Base-by-base conservation (phyloP, 371 early-diverging fungal species). In the Rhizomucor miehei region DNA sequence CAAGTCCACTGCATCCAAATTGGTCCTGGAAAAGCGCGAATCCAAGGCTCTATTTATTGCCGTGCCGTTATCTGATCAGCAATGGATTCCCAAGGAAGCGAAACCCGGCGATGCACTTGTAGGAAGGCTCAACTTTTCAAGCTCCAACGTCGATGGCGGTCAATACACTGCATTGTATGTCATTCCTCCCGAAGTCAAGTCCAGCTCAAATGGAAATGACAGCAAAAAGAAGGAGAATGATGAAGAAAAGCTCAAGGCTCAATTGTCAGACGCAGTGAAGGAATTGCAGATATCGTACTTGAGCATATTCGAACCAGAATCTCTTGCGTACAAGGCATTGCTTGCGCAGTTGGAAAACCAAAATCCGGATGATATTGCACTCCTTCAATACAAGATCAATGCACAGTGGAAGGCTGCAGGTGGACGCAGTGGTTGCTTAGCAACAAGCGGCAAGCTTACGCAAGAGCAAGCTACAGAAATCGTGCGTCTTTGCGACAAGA, bases 201-300 rank as follows among this genome's bases (percentile, higher is more conserved):
- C 66, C 50, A 57, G 64, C 36, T 61, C 63, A 50, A 63, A 65
- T 20, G 52, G 45, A 38, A 71, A 73, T 52, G 73, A 70, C 14
- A 71, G 20, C 9, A 41, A 37, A 8, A 45, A 51, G 13, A 44
- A 52, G 13, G 52, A 51, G 2, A 56, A 59, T 14, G 71, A 71
- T 23, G 82, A 81, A 16, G 69, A 80, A 10, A 75, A 86, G 53
- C 67, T 86, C 8, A 55, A 63, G 4, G 64, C 66, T 29, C 80
- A 85, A 44, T 59, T 93, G 55, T 74, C 77, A 39, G 89, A 93
- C 51, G 86, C 83, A 17, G 66, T 91, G 25, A 77, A 89, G 17
- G 91, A 92, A 60, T 64, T 91, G 14, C 85, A 92, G 63, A 81
- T 97, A 16, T 75, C 85, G 1, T 85, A 85, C 71, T 60, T 95